phyloP scores from a whole-genome alignment of 495 filamentous ascomycete genomes.

The Stereocaulon alpinum region DNA sequence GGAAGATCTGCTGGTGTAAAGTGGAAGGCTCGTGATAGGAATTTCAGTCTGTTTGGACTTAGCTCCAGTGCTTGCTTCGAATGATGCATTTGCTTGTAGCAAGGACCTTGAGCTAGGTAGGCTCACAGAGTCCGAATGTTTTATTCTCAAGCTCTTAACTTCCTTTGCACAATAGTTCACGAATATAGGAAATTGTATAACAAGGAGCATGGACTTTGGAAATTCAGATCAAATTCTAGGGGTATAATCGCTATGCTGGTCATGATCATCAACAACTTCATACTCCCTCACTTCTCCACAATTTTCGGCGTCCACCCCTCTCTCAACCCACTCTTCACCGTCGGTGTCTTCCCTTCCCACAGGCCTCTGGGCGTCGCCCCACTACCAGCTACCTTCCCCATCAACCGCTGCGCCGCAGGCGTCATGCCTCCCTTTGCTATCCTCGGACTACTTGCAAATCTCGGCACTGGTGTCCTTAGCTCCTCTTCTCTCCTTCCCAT shows the following conservation, averaged over 20 bases:
- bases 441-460: conserved; percentile 62
- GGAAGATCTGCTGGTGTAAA: no score
- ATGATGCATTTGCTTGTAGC: neutral
- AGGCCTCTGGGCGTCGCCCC: conserved; percentile 24
- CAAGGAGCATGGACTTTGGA: no score
- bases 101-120: neutral
- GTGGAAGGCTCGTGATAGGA: neutral
- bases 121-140: neutral
- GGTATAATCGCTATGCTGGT: neutral
- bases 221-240: no score
- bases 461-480: conserved; percentile 51
- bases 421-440: conserved; percentile 43
- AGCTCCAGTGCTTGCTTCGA: neutral
- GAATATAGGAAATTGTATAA: no score
- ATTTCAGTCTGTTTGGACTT: neutral
- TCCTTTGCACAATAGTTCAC: neutral
- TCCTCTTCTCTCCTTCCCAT: conserved; percentile 37
- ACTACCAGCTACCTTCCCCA: conserved; percentile 53
- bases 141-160: neutral
- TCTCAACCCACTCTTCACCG: conserved; percentile 28
- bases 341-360: conserved; percentile 35
- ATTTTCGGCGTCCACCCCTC: conserved; percentile 45
- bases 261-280: neutral
- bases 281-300: neutral
- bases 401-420: conserved; percentile 72